Evolutionary conservation across 2,329 filamentous ascomycete species (phyloP), one percentile per base, ranked within the genome.

Genomic region (Aurifilum marmelostoma): DNA sequence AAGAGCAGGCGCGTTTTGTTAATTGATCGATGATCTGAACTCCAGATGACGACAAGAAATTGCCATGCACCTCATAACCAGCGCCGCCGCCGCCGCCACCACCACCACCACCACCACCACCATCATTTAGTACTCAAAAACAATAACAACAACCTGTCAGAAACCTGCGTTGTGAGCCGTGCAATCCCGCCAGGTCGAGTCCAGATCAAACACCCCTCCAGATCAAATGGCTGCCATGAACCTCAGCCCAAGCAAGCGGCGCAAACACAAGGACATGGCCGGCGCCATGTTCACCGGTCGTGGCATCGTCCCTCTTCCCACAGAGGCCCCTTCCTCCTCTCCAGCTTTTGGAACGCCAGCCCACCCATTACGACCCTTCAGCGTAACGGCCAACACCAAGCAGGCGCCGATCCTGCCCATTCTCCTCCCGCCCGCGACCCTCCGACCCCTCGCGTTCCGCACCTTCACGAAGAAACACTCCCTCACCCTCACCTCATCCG

Each of bases 401-500:
- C 69, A 71, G 43, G 85, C 89, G 16, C 84, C 85, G 32, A 92
- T 98, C 62, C 85, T 99, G 1, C 94, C 96, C 4, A 96, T 99
- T 68, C 85, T 97, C 47, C 89, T 99, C 5, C 94, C 95, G 3
- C 92, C 94, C 0, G 89, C 93, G 12, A 97, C 92, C 0, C 83
- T 99, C 54, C 87, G 97, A 71, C 95, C 96, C 2, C 85, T 98
- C 27, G 97, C 96, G 11, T 98, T 99, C 77, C 89, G 96, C 61
- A 97, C 93, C 0, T 97, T 99, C 73, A 99, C 96, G 1, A 97
- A 97, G 80, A 99, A 98, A 77, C 93, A 99, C 81, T 97, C 95
- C 74, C 84, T 99, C 67, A 98, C 94, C 0, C 88, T 99, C 66
- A 94, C 92, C 9, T 96, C 95, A 0, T 89, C 94, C 0, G 93